Evolutionary conservation across 106 monocot genomes (phyloP).

Genomic region (Allium fistulosum): DNA sequence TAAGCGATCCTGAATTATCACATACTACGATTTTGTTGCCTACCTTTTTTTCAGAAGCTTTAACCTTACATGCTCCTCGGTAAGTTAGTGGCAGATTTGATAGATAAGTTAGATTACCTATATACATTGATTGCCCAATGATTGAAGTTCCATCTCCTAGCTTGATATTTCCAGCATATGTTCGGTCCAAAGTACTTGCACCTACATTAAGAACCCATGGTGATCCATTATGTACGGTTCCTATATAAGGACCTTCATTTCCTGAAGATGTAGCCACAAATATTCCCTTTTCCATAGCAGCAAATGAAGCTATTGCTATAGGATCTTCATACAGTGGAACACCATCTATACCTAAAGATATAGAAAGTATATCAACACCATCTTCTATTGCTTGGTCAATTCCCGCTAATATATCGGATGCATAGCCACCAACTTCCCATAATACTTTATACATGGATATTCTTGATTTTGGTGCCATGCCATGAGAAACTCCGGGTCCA

Average conservation of each 20-base stretch:
- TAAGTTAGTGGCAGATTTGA: conserved; percentile 3
- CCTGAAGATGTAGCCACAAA: conserved; percentile 58
- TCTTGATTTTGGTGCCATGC: conserved; percentile 58
- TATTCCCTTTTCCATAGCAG: conserved; percentile 53
- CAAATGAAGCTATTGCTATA: conserved; percentile 47
- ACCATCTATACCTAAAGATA: conserved; percentile 46
- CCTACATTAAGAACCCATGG: conserved; percentile 69
- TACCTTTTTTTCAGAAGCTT: conserved; percentile 2
- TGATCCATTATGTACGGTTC: conserved; percentile 47
- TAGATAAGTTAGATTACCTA: conserved; percentile 1
- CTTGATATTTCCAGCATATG: conserved; percentile 22
- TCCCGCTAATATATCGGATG: conserved; percentile 61
- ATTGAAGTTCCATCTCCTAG: conserved; percentile 35
- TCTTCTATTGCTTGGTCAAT: conserved; percentile 51
- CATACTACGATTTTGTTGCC: conserved; percentile 19
- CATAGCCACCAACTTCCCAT: conserved; percentile 32
- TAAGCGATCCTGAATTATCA: background rate
- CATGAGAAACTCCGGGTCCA: conserved; percentile 38
- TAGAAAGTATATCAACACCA: conserved; percentile 67
- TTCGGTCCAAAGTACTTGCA: conserved; percentile 57
- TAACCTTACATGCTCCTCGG: conserved; percentile 11
- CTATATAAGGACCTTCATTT: conserved; percentile 36
- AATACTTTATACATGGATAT: conserved; percentile 60
- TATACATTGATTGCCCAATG: conserved; percentile 39
- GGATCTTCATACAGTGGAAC: conserved; percentile 49